These are phyloP conservation scores for Fagus sylvatica DNA, from an alignment of 306 rosid genomes.

Conservation along the genomic window DNA sequence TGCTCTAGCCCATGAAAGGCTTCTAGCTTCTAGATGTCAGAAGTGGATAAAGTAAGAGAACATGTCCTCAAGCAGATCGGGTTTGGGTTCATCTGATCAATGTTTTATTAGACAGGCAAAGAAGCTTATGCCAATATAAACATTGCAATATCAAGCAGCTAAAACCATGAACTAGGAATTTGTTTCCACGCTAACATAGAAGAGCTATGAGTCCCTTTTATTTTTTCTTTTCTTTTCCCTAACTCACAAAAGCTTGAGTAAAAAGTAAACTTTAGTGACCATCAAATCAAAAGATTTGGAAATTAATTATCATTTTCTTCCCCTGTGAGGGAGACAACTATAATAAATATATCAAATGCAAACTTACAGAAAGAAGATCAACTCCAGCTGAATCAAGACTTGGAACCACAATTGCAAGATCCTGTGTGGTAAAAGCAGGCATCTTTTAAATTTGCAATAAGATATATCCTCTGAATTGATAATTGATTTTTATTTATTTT, in stretches of 20 bases:
- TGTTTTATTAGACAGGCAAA: neutral
- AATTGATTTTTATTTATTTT: neutral
- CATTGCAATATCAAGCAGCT: neutral
- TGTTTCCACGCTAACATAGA: neutral
- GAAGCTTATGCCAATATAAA: neutral
- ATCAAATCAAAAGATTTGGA: neutral
- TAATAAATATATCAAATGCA: conserved; percentile 11
- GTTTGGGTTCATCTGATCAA: neutral
- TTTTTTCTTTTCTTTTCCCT: too few species aligned
- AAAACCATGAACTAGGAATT: neutral
- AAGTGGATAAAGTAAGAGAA: neutral
- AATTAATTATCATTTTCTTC: conserved; percentile 11
- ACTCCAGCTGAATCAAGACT: conserved; percentile 83
- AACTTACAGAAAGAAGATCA: conserved; percentile 89
- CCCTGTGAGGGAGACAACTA: conserved; percentile 1
- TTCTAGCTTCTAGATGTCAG: neutral
- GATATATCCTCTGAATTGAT: neutral
- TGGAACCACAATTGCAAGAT: conserved; percentile 75
- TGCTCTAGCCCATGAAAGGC: neutral
- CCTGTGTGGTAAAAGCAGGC: conserved; percentile 46
- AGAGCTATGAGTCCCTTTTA: neutral
- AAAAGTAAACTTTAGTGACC: too few species aligned
- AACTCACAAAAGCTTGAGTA: neutral
- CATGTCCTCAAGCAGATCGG: neutral
- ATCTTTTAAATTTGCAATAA: neutral